Evolutionary conservation across 1,284 basidiomycete species (phyloP), one percentile per base, ranked within the genome.

Genomic region (Microstroma glucosiphilum): DNA sequence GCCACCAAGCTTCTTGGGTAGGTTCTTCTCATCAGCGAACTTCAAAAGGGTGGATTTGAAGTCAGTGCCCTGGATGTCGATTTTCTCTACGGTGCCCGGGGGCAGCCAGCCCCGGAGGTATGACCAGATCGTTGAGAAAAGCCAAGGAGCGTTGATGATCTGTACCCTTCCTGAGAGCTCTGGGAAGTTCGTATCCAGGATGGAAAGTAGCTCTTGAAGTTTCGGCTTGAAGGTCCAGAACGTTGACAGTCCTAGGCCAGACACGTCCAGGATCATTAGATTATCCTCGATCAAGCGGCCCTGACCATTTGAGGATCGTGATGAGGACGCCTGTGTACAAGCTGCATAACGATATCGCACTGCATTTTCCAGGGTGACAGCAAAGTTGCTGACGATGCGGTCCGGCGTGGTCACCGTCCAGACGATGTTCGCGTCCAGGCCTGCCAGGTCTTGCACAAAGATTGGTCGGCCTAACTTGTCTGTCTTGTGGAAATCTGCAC

Each of bases 91-190:
- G 7, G 76, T 78, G 7, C 62, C 70, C 1, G 56, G 41, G 2
- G 76, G 76, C 23, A 78, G 61, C 76, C 76, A 78, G 15, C 70
- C 73, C 30, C 77, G 77, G 53, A 78, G 60, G 63, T 67, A 75
- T 8, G 64, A 56, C 72, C 73, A 78, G 49, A 75, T 73, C 1
- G 72, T 75, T 54, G 63, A 68, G 43, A 77, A 77, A 53, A 75
- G 71, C 54, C 69, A 71, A 1, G 73, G 75, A 13, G 73, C 61
- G 57, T 77, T 77, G 62, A 78, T 78, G 61, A 78, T 76, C 61
- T 76, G 76, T 11, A 78, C 73, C n/a, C 71, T 61, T 0, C 76
- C 76, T 0, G 60, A 64, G 2, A 78, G 60, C 51, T 78, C 76
- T 6, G 76, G 76, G 57, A 73, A 78, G 57, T 78, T 78, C 56